Evolutionary conservation across 2,329 filamentous ascomycete species (phyloP).

Genomic region (Stemphylium vesicarium): DNA sequence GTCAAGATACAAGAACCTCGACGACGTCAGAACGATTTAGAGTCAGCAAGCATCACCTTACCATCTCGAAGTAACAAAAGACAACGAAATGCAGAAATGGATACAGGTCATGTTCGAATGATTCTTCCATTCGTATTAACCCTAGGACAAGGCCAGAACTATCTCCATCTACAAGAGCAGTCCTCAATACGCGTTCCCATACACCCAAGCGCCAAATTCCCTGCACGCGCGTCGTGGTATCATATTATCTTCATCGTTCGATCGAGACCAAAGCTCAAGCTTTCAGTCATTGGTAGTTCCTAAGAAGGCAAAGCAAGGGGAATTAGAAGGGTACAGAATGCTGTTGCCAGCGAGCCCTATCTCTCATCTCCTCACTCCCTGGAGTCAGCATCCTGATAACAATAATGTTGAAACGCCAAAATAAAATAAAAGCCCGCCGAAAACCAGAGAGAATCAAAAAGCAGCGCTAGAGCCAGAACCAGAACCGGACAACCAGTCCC

Average conservation of each 20-base stretch:
- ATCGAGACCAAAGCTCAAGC: not conserved
- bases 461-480: conserved; percentile 4
- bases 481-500: conserved; percentile 18
- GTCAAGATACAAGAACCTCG: too few relatives aligned
- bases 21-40: too few relatives aligned
- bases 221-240: not conserved
- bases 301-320: not conserved
- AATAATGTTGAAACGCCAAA: not conserved
- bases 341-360: not conserved
- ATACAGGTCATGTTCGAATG: not conserved
- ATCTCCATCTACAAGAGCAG: not conserved
- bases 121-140: not conserved
- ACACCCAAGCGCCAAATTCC: not conserved
- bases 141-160: not conserved
- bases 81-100: not conserved
- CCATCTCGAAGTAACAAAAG: not conserved
- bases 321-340: not conserved
- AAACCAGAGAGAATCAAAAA: conserved; percentile 6
- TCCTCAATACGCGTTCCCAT: not conserved
- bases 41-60: not conserved
- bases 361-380: conserved; percentile 9
- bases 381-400: conserved; percentile 9
- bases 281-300: not conserved
- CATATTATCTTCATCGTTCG: not conserved
- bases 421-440: not conserved